Evolutionary conservation across 768 basidiomycete species (phyloP).

Genomic region (Harrya chromipes): DNA sequence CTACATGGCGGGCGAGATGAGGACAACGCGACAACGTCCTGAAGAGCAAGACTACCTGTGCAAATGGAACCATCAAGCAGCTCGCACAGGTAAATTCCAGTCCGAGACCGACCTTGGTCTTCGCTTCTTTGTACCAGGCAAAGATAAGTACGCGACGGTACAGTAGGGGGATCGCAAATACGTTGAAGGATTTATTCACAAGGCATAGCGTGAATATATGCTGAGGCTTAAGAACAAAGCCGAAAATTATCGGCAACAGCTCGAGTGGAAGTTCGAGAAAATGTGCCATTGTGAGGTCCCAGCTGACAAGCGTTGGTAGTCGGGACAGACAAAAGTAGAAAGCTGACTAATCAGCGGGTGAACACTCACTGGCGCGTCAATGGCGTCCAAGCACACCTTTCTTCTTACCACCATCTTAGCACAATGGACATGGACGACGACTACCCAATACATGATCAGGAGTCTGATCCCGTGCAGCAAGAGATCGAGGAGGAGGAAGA

Average conservation of each 20-base stretch:
- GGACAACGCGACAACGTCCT: conserved; percentile 52
- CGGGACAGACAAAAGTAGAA: too few species aligned
- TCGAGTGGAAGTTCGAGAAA: conserved; percentile 66
- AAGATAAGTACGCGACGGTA: conserved; percentile 62
- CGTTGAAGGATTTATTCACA: conserved; percentile 55
- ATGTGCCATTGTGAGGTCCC: conserved; percentile 32
- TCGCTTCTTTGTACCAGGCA: conserved; percentile 69
- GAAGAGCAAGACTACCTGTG: conserved; percentile 61
- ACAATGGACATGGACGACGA: conserved; percentile 35
- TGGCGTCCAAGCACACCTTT: background rate
- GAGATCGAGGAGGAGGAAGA: conserved; percentile 42
- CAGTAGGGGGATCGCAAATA: conserved; percentile 47
- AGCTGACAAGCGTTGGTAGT: too few species aligned
- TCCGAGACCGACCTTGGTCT: conserved; percentile 45
- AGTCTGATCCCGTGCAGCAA: conserved; percentile 25
- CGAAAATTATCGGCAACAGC: conserved; percentile 54
- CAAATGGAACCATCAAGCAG: background rate
- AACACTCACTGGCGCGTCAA: too few species aligned
- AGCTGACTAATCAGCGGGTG: conserved; percentile 24
- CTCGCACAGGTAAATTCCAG: background rate
- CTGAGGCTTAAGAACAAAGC: conserved; percentile 46
- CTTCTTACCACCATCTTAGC: conserved; percentile 25
- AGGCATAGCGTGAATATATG: conserved; percentile 52
- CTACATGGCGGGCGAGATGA: conserved; percentile 57
- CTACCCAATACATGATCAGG: conserved; percentile 27